phyloP scores from a whole-genome alignment of 2,329 filamentous ascomycete genomes.

The Monilinia vaccinii-corymbosi region DNA sequence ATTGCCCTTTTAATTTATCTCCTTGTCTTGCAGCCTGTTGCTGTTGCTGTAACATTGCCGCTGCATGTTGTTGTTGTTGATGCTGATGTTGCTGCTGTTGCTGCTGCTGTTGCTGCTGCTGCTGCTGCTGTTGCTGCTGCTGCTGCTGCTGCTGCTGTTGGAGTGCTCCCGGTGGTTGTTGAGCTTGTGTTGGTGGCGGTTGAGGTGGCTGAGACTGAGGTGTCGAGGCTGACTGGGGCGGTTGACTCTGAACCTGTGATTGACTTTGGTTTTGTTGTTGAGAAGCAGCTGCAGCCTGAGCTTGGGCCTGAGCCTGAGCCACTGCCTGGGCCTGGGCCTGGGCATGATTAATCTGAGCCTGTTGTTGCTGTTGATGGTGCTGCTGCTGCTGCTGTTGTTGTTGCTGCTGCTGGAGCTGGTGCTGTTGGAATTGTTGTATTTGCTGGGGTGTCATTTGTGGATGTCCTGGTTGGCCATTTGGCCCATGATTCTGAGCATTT shows the following conservation, averaged over 20 bases:
- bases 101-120: conserved; percentile 22
- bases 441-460: conserved; percentile 40
- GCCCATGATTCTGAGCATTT: conserved; percentile 35
- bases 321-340: conserved; percentile 32
- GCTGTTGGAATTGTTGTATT: conserved; percentile 38
- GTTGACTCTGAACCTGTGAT: conserved; percentile 34
- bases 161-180: conserved; percentile 34
- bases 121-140: conserved; percentile 19
- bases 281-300: conserved; percentile 33
- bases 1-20: conserved; percentile 42
- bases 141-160: conserved; percentile 22
- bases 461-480: conserved; percentile 36
- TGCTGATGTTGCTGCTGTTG: conserved; percentile 21
- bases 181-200: conserved; percentile 31
- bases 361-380: conserved; percentile 16
- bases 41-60: conserved; percentile 23
- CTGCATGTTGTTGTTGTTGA: conserved; percentile 19
- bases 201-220: conserved; percentile 33
- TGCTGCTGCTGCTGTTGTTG: conserved; percentile 36
- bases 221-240: conserved; percentile 34
- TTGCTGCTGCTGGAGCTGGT: conserved; percentile 39
- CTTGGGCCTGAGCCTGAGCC: conserved; percentile 12
- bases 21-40: conserved; percentile 31
- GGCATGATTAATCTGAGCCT: conserved; percentile 12
- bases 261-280: conserved; percentile 42